Percentiles rank a stretch among this genome's conserved stretches.
Conservation (phyloP, 1,284 basidiomycete genomes). For the Ceratobasidium sp. region DNA sequence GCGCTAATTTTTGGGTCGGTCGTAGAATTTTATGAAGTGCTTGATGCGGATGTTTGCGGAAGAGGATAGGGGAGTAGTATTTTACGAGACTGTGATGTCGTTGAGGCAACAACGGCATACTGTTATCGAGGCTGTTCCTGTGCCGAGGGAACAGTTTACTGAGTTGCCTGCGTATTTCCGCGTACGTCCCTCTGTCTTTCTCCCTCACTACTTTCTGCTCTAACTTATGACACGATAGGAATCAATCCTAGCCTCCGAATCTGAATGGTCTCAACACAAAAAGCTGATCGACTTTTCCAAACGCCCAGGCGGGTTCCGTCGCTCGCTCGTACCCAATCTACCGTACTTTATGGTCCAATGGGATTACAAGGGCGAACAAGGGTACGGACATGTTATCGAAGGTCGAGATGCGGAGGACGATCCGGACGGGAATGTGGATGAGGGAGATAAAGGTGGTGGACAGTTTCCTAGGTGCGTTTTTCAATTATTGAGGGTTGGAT, state of each 20-base stretch:
- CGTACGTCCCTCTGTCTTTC: slow-evolving; percentile 57
- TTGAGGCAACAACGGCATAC: slow-evolving; percentile 91
- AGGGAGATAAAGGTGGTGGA: slow-evolving; percentile 87
- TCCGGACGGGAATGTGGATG: slow-evolving; percentile 69
- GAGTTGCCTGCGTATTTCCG: slow-evolving; percentile 93
- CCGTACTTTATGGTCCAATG: slow-evolving; percentile 99
- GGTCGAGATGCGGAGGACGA: slow-evolving; percentile 75
- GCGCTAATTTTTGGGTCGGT: slow-evolving; percentile 11
- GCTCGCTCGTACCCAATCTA: slow-evolving; percentile 93
- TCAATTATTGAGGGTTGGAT: background rate
- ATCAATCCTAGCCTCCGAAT: slow-evolving; percentile 89
- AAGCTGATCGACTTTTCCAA: slow-evolving; percentile 94
- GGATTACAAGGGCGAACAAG: slow-evolving; percentile 96
- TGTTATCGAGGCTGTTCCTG: slow-evolving; percentile 90
- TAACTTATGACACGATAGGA: slow-evolving; percentile 63
- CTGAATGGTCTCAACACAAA: slow-evolving; percentile 97
- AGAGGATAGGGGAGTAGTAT: slow-evolving; percentile 88
- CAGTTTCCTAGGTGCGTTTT: slow-evolving; percentile 82
- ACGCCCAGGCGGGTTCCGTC: slow-evolving; percentile 88
- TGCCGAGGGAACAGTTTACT: slow-evolving; percentile 86
- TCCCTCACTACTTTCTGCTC: background rate
- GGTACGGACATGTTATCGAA: slow-evolving; percentile 97
- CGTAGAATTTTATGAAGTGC: slow-evolving; percentile 98
- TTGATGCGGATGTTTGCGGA: slow-evolving; percentile 94
- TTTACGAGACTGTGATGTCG: slow-evolving; percentile 91